phyloP scores from a whole-genome alignment of 306 rosid genomes.

The Trifolium fragiferum region DNA sequence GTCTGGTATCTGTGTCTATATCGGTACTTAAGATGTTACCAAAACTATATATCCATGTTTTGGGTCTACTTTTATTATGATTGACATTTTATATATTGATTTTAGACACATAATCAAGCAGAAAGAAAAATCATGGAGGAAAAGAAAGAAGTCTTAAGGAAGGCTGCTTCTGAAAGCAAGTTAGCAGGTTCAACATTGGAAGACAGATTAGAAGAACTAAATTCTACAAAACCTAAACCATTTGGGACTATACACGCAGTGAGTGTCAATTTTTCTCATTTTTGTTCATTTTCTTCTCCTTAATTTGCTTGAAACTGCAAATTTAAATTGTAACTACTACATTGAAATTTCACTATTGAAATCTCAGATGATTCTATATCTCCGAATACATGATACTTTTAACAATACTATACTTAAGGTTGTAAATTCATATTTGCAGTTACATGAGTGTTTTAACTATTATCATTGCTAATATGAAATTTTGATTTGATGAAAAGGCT shows the following conservation, averaged over 20 bases:
- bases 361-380: too few species aligned
- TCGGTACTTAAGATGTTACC: not conserved
- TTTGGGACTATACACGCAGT: slow-evolving; percentile 62
- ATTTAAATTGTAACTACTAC: too few species aligned
- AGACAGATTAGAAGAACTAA: slow-evolving; percentile 50
- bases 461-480: slow-evolving; percentile 28
- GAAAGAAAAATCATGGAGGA: slow-evolving; percentile 69
- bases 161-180: slow-evolving; percentile 56
- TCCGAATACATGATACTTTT: too few species aligned
- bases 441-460: slow-evolving; percentile 8
- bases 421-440: not conserved
- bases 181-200: slow-evolving; percentile 43
- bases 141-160: slow-evolving; percentile 60
- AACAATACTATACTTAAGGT: too few species aligned
- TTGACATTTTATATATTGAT: slow-evolving; percentile 39
- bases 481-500: slow-evolving; percentile 56
- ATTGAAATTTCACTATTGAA: too few species aligned
- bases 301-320: too few species aligned
- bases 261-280: slow-evolving; percentile 33
- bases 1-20: too few species aligned
- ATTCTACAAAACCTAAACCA: slow-evolving; percentile 50
- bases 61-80: slow-evolving; percentile 19
- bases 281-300: not conserved
- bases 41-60: slow-evolving; percentile 14
- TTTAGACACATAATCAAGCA: slow-evolving; percentile 79